Evolutionary conservation across 495 filamentous ascomycete species (phyloP).

Genomic region (Hyaloscypha hepaticicola): DNA sequence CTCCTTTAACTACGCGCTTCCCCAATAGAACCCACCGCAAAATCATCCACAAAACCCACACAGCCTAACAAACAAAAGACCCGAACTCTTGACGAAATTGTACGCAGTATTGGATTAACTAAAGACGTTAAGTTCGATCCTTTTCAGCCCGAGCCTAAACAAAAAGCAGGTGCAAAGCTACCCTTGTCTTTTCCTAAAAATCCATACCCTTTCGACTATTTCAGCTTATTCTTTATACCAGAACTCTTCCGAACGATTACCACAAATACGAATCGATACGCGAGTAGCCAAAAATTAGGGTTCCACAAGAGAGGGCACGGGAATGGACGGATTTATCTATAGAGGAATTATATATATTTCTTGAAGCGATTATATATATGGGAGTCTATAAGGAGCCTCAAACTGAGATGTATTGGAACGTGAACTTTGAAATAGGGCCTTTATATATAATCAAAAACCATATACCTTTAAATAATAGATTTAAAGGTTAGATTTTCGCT

Average conservation of each 20-base stretch:
- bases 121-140: neutral
- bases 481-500: too few relatives aligned
- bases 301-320: neutral
- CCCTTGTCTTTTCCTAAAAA: neutral
- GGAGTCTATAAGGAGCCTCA: conserved; percentile 12
- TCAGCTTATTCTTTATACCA: conserved; percentile 15
- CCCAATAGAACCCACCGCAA: too few relatives aligned
- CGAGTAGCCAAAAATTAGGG: neutral
- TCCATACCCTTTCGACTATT: conserved; percentile 17
- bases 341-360: conserved; percentile 9
- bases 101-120: neutral
- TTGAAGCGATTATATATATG: conserved; percentile 22
- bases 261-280: conserved; percentile 20
- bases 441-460: conserved; percentile 9
- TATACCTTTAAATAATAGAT: conserved; percentile 7
- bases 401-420: conserved; percentile 4
- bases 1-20: too few relatives aligned
- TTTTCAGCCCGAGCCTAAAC: neutral
- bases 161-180: neutral
- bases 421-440: conserved; percentile 7
- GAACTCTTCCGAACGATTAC: conserved; percentile 12
- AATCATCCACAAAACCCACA: too few relatives aligned
- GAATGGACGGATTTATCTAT: conserved; percentile 1
- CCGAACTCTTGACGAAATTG: conserved; percentile 4
- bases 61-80: neutral